Percentiles rank a stretch among this genome's conserved stretches.
Conservation (phyloP, 2,329 filamentous ascomycete species). For the Fusarium succisae region DNA sequence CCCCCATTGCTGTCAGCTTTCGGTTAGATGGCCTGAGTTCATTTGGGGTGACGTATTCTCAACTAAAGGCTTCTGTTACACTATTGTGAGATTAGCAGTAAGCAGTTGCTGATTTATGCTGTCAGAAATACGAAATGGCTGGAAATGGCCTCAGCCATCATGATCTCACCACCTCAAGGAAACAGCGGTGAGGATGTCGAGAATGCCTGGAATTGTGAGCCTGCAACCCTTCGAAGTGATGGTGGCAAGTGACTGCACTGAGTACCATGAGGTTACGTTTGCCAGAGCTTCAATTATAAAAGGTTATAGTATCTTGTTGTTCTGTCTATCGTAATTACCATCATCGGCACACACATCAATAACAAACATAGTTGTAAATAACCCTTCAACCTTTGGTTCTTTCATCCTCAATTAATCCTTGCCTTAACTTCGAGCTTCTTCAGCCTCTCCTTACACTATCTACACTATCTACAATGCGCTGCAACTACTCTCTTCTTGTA, state of each 20-base stretch:
- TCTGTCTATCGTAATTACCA: background rate
- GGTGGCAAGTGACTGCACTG: background rate
- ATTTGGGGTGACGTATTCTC: background rate
- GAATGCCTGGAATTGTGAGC: background rate
- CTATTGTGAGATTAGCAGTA: background rate
- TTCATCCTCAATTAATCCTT: background rate
- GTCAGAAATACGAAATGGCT: background rate
- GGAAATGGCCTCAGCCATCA: background rate
- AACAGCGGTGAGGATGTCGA: background rate
- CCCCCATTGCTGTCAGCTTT: background rate
- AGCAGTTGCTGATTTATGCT: background rate
- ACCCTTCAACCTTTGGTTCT: background rate
- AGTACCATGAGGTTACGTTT: background rate
- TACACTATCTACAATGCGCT: slow-evolving; percentile 17
- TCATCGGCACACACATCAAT: background rate
- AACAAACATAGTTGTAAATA: background rate
- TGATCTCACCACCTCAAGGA: background rate
- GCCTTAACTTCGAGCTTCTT: no score
- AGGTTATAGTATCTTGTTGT: background rate
- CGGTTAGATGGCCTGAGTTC: background rate
- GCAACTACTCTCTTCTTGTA: slow-evolving; percentile 17
- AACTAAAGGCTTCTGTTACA: background rate
- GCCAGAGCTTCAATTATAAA: background rate
- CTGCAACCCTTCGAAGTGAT: background rate
- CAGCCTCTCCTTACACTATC: background rate